phyloP scores from a whole-genome alignment of 2,329 filamentous ascomycete species.

The Mycogone perniciosa region DNA sequence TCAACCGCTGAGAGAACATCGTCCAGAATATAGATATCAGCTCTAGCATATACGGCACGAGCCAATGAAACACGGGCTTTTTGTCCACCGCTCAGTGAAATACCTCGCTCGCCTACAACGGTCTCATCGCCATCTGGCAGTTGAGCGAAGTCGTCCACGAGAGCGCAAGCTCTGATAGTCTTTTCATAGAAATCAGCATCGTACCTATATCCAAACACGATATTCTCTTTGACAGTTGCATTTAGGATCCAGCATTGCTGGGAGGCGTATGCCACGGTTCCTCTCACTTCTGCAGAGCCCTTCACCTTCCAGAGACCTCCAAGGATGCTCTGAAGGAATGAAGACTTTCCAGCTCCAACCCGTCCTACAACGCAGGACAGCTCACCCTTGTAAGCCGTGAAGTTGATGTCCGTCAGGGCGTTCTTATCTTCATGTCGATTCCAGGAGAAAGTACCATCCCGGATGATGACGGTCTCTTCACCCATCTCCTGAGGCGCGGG shows the following conservation, averaged over 20 bases:
- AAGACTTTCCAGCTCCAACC: slow-evolving; percentile 94
- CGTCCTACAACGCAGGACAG: slow-evolving; percentile 88
- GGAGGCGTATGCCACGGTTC: slow-evolving; percentile 81
- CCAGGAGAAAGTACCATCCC: slow-evolving; percentile 90
- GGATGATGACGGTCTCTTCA: slow-evolving; percentile 79
- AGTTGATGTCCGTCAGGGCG: slow-evolving; percentile 76
- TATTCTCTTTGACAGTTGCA: slow-evolving; percentile 93
- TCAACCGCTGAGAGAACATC: slow-evolving; percentile 97
- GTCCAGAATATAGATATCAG: slow-evolving; percentile 93
- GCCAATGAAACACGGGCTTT: slow-evolving; percentile 91
- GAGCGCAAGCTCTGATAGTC: slow-evolving; percentile 84
- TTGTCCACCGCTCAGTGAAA: slow-evolving; percentile 91
- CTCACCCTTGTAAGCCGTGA: slow-evolving; percentile 85
- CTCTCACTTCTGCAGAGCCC: slow-evolving; percentile 76
- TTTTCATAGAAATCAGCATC: slow-evolving; percentile 92
- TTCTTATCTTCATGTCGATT: slow-evolving; percentile 69
- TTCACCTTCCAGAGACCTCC: slow-evolving; percentile 88
- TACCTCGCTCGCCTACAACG: slow-evolving; percentile 92
- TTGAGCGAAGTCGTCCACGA: slow-evolving; percentile 83
- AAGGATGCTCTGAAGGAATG: slow-evolving; percentile 78
- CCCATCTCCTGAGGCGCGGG: slow-evolving; percentile 67
- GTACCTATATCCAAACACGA: slow-evolving; percentile 90
- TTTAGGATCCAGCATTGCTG: slow-evolving; percentile 98
- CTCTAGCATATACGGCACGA: slow-evolving; percentile 88
- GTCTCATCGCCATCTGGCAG: slow-evolving; percentile 95